A percentile compares a stretch with the other conserved stretches of the same genome.
These are phyloP conservation scores for Salvia rosmarinus DNA, from an alignment of 257 asterid genomes.

Conservation along the genomic window DNA sequence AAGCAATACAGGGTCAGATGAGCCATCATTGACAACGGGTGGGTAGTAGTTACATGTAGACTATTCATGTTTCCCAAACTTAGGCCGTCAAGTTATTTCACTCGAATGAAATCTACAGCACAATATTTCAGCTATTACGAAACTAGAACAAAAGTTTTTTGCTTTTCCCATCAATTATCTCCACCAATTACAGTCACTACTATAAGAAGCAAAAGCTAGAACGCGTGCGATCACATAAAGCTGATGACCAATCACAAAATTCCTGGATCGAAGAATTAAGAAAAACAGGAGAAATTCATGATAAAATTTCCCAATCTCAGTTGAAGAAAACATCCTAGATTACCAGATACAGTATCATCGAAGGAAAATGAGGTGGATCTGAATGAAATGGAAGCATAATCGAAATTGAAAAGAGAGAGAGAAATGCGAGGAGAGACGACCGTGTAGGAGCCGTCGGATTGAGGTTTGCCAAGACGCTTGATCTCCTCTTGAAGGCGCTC, in stretches of 20 bases:
- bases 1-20: not conserved
- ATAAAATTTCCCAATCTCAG: not conserved
- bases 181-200: not conserved
- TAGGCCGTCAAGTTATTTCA: not conserved
- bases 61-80: too few relatives aligned
- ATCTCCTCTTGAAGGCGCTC: slow-evolving; percentile 79
- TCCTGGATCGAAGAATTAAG: slow-evolving; percentile 1
- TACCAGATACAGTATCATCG: not conserved
- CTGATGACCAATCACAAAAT: not conserved
- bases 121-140: not conserved
- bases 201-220: not conserved
- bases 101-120: not conserved
- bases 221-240: not conserved
- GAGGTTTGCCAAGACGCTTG: slow-evolving; percentile 75
- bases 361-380: not conserved
- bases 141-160: not conserved
- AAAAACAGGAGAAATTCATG: not conserved
- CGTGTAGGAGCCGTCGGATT: slow-evolving; percentile 91
- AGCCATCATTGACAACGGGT: not conserved
- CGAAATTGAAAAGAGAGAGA: not conserved
- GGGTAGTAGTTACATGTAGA: too few relatives aligned
- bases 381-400: not conserved
- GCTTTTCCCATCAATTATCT: not conserved
- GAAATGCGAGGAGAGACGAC: slow-evolving; percentile 37
- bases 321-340: not conserved